phyloP scores from a whole-genome alignment of 306 rosid genomes.

The Oemleria cerasiformis region DNA sequence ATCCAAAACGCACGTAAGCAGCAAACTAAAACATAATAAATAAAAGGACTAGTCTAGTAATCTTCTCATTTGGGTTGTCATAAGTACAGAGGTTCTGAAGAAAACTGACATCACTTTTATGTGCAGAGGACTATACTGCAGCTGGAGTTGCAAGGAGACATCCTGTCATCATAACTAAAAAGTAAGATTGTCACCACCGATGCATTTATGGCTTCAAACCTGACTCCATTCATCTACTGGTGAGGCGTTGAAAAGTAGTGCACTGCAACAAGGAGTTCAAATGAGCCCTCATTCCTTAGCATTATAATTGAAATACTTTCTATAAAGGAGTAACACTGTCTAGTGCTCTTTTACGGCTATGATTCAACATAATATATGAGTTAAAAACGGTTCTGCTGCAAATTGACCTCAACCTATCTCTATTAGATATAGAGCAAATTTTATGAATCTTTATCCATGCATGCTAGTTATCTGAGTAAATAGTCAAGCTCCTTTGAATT shows the following conservation, averaged over 20 bases:
- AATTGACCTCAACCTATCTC: no score
- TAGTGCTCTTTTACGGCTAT: no score
- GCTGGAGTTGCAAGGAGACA: neutral
- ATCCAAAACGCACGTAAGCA: neutral
- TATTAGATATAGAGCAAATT: neutral
- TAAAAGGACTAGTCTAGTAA: neutral
- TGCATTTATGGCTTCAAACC: neutral
- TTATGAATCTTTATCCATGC: neutral
- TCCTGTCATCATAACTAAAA: no score
- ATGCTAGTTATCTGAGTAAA: neutral
- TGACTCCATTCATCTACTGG: neutral
- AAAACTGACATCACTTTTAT: neutral
- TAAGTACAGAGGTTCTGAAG: neutral
- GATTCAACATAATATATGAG: no score
- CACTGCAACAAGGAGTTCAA: neutral
- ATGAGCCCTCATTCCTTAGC: no score
- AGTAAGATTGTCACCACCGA: neutral
- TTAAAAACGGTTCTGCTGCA: no score
- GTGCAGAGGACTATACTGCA: constrained; percentile 7
- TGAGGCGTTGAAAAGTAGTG: neutral
- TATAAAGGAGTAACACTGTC: no score
- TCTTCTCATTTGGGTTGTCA: no score
- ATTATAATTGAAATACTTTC: no score
- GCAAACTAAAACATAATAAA: neutral
- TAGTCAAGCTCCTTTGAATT: no score